These are phyloP conservation scores for Heteromeles arbutifolia DNA, from an alignment of 306 rosid genomes.

Conservation along the genomic window DNA sequence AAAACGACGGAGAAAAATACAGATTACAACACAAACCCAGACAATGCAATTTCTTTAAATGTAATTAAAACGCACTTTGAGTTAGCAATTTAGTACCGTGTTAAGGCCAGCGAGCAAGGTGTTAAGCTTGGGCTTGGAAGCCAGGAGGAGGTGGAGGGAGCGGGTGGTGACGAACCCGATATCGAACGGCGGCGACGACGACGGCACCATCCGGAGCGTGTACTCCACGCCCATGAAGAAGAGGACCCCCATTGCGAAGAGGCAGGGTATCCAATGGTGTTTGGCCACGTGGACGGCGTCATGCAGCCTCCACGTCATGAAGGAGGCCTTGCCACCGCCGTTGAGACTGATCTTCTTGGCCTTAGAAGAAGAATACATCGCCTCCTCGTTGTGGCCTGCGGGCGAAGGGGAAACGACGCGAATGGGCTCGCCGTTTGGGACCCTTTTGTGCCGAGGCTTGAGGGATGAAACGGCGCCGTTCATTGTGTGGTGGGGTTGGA, in stretches of 20 bases:
- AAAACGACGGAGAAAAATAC: background rate
- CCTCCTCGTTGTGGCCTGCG: background rate
- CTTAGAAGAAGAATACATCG: background rate
- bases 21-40: background rate
- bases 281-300: constrained; percentile 61
- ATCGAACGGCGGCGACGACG: constrained; percentile 79
- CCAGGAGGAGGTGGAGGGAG: constrained; percentile 48
- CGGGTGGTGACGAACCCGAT: constrained; percentile 70
- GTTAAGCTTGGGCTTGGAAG: constrained; percentile 61
- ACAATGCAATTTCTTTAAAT: no score
- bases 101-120: constrained; percentile 65
- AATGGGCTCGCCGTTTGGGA: background rate
- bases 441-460: constrained; percentile 5
- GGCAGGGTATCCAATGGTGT: constrained; percentile 73
- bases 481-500: constrained; percentile 8
- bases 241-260: constrained; percentile 52
- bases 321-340: constrained; percentile 23
- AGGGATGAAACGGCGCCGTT: constrained; percentile 27
- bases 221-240: constrained; percentile 95
- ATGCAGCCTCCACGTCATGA: constrained; percentile 56
- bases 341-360: background rate
- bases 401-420: background rate
- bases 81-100: constrained; percentile 36
- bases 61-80: background rate
- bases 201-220: constrained; percentile 86